Percentiles rank a stretch among this genome's conserved stretches.
These are phyloP conservation scores for Diaporthe velutina DNA, from an alignment of 2,329 filamentous ascomycete genomes.

Conservation along the genomic window DNA sequence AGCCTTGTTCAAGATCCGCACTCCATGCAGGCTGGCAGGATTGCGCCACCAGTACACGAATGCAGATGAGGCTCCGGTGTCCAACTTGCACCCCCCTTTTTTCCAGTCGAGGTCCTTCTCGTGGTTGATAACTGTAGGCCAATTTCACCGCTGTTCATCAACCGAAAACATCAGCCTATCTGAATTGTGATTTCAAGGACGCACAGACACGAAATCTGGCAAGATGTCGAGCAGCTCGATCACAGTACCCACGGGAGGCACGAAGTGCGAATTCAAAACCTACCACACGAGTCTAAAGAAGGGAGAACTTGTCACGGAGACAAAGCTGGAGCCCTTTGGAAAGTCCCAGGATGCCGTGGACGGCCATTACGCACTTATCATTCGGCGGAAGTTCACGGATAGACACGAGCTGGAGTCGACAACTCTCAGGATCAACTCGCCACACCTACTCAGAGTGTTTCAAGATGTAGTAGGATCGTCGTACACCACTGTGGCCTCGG, in stretches of 20 bases:
- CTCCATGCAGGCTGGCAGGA: background rate
- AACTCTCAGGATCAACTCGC: background rate
- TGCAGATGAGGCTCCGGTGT: background rate
- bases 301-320: background rate
- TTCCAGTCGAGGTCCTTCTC: background rate
- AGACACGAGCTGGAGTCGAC: constrained; percentile 5
- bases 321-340: background rate
- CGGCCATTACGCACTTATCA: constrained; percentile 1
- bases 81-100: background rate
- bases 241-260: background rate
- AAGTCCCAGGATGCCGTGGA: background rate
- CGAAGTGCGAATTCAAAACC: constrained; percentile 5
- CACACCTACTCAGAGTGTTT: background rate
- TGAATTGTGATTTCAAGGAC: background rate
- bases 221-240: background rate
- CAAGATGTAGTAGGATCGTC: background rate
- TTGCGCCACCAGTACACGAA: background rate
- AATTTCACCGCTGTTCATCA: too few relatives aligned
- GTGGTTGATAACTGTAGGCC: background rate
- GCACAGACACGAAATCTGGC: background rate
- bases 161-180: rapidly evolving
- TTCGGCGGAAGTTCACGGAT: background rate
- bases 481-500: constrained; percentile 4
- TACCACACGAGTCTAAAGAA: constrained; percentile 3
- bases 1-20: background rate